Evolutionary conservation across 2,329 filamentous ascomycete species (phyloP).

Genomic region (Colletotrichum sojae): DNA sequence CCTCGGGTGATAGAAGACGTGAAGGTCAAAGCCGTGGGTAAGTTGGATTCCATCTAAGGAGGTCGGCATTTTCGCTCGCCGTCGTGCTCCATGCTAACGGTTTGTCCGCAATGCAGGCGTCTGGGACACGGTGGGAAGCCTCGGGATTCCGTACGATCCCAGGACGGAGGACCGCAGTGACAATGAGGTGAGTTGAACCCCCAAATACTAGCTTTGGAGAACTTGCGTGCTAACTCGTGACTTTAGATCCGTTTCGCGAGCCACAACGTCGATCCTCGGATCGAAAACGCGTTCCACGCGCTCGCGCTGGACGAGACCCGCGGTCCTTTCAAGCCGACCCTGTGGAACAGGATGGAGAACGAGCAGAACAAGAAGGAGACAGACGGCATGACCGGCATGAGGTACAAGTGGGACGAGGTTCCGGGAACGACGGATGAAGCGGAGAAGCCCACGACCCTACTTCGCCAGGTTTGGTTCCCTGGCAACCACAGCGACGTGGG

Average conservation of each 20-base stretch:
- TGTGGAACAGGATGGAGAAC: conserved; percentile 44
- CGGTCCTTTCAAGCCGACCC: conserved; percentile 46
- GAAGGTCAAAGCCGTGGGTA: conserved; percentile 30
- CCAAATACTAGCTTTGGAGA: not conserved
- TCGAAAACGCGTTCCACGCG: conserved; percentile 69
- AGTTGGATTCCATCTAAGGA: not conserved
- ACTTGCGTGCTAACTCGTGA: not conserved
- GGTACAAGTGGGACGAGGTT: too few relatives aligned
- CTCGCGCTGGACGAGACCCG: conserved; percentile 68
- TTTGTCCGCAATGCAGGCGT: conserved; percentile 53
- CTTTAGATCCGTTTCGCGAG: conserved; percentile 42
- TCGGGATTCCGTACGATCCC: conserved; percentile 48
- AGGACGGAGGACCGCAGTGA: conserved; percentile 22
- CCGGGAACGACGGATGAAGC: too few relatives aligned
- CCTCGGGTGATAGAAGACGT: not conserved
- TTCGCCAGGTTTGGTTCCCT: conserved; percentile 64
- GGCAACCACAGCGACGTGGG: conserved; percentile 73
- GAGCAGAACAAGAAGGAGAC: too few relatives aligned
- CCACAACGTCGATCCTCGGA: conserved; percentile 43
- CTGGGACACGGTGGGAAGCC: conserved; percentile 65
- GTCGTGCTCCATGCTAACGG: too few relatives aligned
- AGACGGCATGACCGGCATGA: too few relatives aligned
- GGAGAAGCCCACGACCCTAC: conserved; percentile 27
- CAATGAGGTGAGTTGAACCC: conserved; percentile 7
- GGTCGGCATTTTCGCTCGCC: not conserved